Percentiles rank a stretch among this genome's conserved stretches.
Conservation (phyloP, 257 asterid genomes). For the Solanum habrochaites region DNA sequence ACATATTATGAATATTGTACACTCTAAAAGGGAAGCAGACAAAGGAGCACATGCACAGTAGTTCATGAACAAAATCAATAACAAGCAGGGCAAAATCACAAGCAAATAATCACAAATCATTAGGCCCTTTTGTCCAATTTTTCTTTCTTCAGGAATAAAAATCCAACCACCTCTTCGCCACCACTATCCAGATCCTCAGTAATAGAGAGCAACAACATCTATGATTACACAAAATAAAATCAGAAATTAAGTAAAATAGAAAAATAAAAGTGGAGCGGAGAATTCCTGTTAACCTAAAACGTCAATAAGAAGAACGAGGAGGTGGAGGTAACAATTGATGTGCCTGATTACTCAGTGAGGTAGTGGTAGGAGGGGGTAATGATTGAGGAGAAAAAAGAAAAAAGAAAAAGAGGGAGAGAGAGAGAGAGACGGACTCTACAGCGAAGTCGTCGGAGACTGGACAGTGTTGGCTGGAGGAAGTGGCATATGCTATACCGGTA, state of each 20-base stretch:
- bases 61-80: background rate
- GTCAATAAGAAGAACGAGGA: conserved; percentile 9
- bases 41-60: background rate
- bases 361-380: background rate
- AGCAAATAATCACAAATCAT: background rate
- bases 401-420: background rate
- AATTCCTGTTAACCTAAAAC: background rate
- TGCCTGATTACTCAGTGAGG: background rate
- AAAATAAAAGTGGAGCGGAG: background rate
- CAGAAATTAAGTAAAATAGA: background rate
- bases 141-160: background rate
- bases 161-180: background rate
- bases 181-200: background rate
- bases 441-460: background rate
- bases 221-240: background rate
- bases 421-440: background rate
- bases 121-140: conserved; percentile 3
- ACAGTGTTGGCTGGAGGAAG: background rate
- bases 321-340: conserved; percentile 7
- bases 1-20: background rate
- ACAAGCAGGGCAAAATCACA: background rate
- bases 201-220: background rate
- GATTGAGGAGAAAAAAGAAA: background rate
- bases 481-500: background rate
- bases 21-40: background rate